Percentiles rank a stretch among this genome's conserved stretches.
Conservation (phyloP, 768 basidiomycete genomes). For the Asterophora lycoperdoides region DNA sequence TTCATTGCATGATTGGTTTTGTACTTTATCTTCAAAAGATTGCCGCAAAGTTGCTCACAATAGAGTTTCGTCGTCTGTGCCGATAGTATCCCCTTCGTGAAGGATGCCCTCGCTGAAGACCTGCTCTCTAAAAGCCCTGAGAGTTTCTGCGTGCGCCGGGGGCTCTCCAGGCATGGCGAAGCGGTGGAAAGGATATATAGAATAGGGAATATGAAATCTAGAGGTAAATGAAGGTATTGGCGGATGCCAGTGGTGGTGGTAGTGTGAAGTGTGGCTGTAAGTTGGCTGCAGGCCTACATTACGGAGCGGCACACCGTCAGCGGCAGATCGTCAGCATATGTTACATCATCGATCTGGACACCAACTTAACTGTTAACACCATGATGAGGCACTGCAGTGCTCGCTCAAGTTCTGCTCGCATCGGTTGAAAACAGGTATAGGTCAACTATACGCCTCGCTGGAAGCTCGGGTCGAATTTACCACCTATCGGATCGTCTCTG, state of each 20-base stretch:
- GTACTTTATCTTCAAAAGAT: background rate
- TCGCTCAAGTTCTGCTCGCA: background rate
- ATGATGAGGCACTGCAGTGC: no score
- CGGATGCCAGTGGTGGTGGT: background rate
- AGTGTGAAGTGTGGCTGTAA: no score
- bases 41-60: slow-evolving; percentile 36
- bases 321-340: background rate
- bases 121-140: slow-evolving; percentile 49
- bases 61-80: slow-evolving; percentile 54
- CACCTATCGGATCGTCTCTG: no score
- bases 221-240: background rate
- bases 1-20: slow-evolving; percentile 21
- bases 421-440: no score
- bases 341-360: slow-evolving; percentile 4
- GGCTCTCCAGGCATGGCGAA: slow-evolving; percentile 11
- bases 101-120: slow-evolving; percentile 51
- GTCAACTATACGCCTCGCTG: no score
- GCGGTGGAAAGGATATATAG: background rate
- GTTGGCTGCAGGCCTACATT: no score
- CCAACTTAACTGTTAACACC: no score
- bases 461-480: no score
- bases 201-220: background rate
- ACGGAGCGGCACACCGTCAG: no score
- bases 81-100: slow-evolving; percentile 57
- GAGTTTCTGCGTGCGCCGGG: slow-evolving; percentile 28